Evolutionary conservation across 148 eudicot genomes (phyloP).

Genomic region (Amaranthus hypochondriacus): DNA sequence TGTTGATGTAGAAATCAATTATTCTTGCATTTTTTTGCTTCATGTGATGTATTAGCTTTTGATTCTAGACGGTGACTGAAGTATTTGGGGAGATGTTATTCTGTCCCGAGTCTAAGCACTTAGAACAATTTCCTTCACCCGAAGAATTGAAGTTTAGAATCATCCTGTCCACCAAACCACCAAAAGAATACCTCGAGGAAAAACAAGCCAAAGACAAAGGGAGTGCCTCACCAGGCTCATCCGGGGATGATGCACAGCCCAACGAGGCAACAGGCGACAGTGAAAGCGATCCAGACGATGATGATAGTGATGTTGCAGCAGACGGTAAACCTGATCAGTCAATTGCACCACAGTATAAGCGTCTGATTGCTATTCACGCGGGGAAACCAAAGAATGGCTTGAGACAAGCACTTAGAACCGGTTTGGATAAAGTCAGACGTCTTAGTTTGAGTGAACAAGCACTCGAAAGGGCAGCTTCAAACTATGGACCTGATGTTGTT

Average conservation of each 20-base stretch:
- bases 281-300: slow-evolving; percentile 46
- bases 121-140: slow-evolving; percentile 60
- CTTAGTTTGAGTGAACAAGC: slow-evolving; percentile 79
- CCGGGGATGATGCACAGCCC: slow-evolving; percentile 38
- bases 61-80: slow-evolving; percentile 58
- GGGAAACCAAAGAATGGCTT: slow-evolving; percentile 65
- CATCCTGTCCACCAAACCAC: slow-evolving; percentile 74
- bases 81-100: slow-evolving; percentile 57
- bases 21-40: not conserved
- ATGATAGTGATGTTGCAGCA: slow-evolving; percentile 25
- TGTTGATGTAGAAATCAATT: too few species aligned
- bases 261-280: slow-evolving; percentile 34
- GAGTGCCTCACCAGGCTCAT: slow-evolving; percentile 34
- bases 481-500: slow-evolving; percentile 58
- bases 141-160: slow-evolving; percentile 53
- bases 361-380: slow-evolving; percentile 69
- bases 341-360: slow-evolving; percentile 51
- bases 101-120: slow-evolving; percentile 37
- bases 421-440: slow-evolving; percentile 43
- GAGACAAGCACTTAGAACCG: slow-evolving; percentile 40
- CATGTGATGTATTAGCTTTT: slow-evolving; percentile 2
- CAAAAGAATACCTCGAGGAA: slow-evolving; percentile 65
- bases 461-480: slow-evolving; percentile 56
- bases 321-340: slow-evolving; percentile 29
- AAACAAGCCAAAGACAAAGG: slow-evolving; percentile 41